Conservation (phyloP, 345 rosid genomes). For the Corchorus olitorius region DNA sequence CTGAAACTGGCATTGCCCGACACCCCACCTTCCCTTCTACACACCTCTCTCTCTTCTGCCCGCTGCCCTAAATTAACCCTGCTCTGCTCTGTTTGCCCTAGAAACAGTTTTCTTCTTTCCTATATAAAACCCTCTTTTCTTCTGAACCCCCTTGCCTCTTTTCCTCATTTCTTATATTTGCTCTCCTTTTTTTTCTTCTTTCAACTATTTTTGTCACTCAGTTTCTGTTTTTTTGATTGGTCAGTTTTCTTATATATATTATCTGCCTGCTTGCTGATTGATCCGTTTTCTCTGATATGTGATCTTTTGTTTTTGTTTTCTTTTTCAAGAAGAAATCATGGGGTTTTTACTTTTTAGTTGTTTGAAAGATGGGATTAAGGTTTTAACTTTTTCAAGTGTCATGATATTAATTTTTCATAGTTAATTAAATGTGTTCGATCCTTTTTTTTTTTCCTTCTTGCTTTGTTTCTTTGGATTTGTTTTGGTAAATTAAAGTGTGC, state of each 20-base stretch:
- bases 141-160: background rate
- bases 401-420: background rate
- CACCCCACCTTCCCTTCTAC: background rate
- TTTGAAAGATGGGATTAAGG: background rate
- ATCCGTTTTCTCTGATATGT: no score
- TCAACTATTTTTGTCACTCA: background rate
- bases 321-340: background rate
- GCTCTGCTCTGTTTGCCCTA: slow-evolving; percentile 14
- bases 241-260: no score
- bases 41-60: background rate
- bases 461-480: background rate
- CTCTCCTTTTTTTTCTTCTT: background rate
- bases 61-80: slow-evolving; percentile 4
- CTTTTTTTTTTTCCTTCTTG: background rate
- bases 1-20: background rate
- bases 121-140: background rate
- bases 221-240: background rate
- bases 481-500: background rate
- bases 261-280: no score
- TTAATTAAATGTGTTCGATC: background rate
- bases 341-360: background rate
- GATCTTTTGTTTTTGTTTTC: no score
- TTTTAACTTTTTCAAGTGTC: background rate
- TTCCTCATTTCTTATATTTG: background rate
- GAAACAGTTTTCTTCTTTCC: background rate